Evolutionary conservation across 176 grass and related monocot species (phyloP).

Genomic region (Poa pratensis): DNA sequence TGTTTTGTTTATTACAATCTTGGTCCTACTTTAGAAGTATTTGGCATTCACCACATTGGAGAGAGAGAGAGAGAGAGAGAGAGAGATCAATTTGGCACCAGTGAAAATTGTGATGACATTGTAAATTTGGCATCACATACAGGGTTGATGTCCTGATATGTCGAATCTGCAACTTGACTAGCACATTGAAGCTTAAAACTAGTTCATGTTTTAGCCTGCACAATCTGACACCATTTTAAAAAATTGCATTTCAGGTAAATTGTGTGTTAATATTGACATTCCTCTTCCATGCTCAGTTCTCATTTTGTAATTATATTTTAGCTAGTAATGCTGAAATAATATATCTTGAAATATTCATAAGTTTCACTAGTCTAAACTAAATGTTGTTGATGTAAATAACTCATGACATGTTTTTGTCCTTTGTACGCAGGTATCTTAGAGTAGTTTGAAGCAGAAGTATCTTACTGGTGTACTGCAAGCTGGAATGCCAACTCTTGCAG

Average conservation of each 20-base stretch:
- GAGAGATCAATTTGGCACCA: not conserved
- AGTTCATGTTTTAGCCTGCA: not conserved
- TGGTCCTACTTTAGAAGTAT: not conserved
- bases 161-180: not conserved
- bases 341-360: slow-evolving; percentile 1
- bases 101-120: not conserved
- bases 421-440: not conserved
- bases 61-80: too few relatives aligned
- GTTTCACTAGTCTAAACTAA: not conserved
- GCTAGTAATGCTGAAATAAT: not conserved
- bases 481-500: not conserved
- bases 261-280: not conserved
- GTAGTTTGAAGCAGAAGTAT: not conserved
- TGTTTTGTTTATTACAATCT: not conserved
- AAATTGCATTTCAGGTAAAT: not conserved
- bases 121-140: slow-evolving; percentile 4
- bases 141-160: not conserved
- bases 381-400: not conserved
- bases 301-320: not conserved
- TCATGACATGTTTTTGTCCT: not conserved
- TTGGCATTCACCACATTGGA: not conserved
- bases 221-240: not conserved
- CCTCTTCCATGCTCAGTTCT: not conserved
- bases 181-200: not conserved
- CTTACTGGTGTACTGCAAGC: not conserved